Conservation (phyloP, 2,329 filamentous ascomycete genomes). For the Stemphylium beticola region DNA sequence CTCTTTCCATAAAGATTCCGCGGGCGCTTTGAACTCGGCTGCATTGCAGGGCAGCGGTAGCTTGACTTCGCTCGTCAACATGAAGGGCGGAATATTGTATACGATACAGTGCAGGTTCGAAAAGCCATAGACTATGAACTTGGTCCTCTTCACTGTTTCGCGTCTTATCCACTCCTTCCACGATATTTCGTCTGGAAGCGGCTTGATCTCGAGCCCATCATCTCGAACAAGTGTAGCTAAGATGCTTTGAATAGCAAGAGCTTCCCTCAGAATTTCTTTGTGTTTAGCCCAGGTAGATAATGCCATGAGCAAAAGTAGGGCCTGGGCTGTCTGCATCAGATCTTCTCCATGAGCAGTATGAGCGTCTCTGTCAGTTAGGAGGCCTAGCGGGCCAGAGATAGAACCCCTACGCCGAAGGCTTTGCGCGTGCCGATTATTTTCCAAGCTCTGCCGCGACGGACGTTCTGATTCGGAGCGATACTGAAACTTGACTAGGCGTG, state of each 20-base stretch:
- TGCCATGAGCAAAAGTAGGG: conserved; percentile 66
- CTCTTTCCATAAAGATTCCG: conserved; percentile 57
- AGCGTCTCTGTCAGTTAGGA: conserved; percentile 32
- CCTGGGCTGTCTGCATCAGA: conserved; percentile 69
- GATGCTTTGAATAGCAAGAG: conserved; percentile 63
- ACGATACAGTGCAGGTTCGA: conserved; percentile 67
- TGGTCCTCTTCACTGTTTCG: conserved; percentile 61
- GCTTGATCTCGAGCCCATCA: conserved; percentile 59
- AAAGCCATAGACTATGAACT: conserved; percentile 63
- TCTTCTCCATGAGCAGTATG: conserved; percentile 25
- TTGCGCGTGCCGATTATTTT: conserved; percentile 14
- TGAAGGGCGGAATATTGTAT: conserved; percentile 65
- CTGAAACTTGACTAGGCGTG: conserved; percentile 48
- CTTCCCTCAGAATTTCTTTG: conserved; percentile 62
- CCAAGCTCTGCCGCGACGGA: conserved; percentile 25
- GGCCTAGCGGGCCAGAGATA: conserved; percentile 33
- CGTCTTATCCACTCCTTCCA: conserved; percentile 62
- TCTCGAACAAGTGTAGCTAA: conserved; percentile 63
- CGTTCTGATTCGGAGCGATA: conserved; percentile 28
- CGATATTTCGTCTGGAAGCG: conserved; percentile 61
- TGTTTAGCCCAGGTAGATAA: conserved; percentile 67
- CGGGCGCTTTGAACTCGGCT: conserved; percentile 62
- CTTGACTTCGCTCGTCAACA: conserved; percentile 62
- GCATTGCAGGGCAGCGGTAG: conserved; percentile 62
- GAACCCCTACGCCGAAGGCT: conserved; percentile 29